Conservation (phyloP, 2,329 filamentous ascomycete species). For the Allantophomopsis lycopodina region DNA sequence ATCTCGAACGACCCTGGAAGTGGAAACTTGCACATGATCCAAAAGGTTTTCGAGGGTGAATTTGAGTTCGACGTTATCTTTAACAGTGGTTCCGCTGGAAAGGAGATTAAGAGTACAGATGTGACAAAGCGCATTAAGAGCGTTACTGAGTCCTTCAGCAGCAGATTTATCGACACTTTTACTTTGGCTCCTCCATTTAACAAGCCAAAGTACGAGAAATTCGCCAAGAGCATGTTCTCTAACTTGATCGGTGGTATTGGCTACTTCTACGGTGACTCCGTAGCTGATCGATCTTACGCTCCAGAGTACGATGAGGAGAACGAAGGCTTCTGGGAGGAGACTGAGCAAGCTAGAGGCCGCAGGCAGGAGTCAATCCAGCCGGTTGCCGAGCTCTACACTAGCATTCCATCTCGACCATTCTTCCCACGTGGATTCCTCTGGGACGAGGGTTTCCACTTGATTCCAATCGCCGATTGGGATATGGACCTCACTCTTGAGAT, state of each 20-base stretch:
- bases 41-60: conserved; percentile 79
- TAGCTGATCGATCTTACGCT: conserved; percentile 87
- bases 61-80: conserved; percentile 94
- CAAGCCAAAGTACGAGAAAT: conserved; percentile 57
- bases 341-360: conserved; percentile 62
- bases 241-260: conserved; percentile 90
- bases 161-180: conserved; percentile 62
- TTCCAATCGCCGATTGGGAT: conserved; percentile 90
- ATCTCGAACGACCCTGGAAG: conserved; percentile 51
- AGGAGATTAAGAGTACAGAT: conserved; percentile 41
- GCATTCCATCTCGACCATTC: conserved; percentile 84
- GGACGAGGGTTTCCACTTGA: conserved; percentile 94
- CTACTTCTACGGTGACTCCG: conserved; percentile 80
- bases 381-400: conserved; percentile 80
- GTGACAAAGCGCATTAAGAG: conserved; percentile 57
- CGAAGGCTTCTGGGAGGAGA: conserved; percentile 90
- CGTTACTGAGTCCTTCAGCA: conserved; percentile 53
- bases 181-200: conserved; percentile 65
- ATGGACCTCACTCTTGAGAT: conserved; percentile 78
- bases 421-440: conserved; percentile 94
- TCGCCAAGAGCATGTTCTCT: conserved; percentile 84
- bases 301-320: conserved; percentile 89
- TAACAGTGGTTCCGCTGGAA: conserved; percentile 57
- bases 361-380: conserved; percentile 60
- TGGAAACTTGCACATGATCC: conserved; percentile 77